Evolutionary conservation across 2,329 filamentous ascomycete genomes (phyloP).

Genomic region (Penicillium sp.): DNA sequence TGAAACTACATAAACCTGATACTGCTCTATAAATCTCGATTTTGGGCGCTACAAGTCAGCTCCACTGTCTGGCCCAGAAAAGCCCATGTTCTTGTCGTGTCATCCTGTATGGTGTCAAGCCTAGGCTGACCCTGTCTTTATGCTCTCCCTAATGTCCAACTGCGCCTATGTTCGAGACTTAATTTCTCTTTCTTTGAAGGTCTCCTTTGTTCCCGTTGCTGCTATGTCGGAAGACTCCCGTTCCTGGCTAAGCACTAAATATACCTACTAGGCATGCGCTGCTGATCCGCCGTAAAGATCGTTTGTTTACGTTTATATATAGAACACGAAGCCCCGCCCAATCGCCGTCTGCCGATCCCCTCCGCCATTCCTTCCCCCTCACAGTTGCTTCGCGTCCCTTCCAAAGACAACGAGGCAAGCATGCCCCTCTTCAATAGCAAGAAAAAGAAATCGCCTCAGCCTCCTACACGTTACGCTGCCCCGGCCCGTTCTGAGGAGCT

Average conservation of each 20-base stretch:
- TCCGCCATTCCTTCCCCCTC: background rate
- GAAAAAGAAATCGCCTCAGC: background rate
- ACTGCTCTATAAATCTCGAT: background rate
- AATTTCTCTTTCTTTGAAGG: background rate
- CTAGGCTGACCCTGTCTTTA: too few species aligned
- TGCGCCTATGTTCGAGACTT: too few species aligned
- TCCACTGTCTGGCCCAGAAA: background rate
- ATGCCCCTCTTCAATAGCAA: constrained; percentile 24
- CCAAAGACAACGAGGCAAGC: constrained; percentile 3
- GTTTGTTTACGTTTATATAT: constrained; percentile 6
- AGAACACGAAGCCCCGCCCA: constrained; percentile 3
- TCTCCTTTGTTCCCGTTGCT: background rate
- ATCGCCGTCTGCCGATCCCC: constrained; percentile 7
- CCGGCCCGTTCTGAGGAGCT: constrained; percentile 22
- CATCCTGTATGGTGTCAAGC: too few species aligned
- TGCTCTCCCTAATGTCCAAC: too few species aligned
- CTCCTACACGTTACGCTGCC: background rate
- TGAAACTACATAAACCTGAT: too few species aligned
- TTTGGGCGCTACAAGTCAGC: background rate
- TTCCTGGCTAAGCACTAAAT: too few species aligned
- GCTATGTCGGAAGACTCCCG: too few species aligned
- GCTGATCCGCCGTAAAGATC: too few species aligned
- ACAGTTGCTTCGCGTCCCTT: background rate
- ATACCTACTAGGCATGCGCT: too few species aligned
- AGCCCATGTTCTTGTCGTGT: background rate